A percentile compares a stretch with the other conserved stretches of the same genome.
Conservation (phyloP, 768 basidiomycete genomes). For the Tylopilus sp. region DNA sequence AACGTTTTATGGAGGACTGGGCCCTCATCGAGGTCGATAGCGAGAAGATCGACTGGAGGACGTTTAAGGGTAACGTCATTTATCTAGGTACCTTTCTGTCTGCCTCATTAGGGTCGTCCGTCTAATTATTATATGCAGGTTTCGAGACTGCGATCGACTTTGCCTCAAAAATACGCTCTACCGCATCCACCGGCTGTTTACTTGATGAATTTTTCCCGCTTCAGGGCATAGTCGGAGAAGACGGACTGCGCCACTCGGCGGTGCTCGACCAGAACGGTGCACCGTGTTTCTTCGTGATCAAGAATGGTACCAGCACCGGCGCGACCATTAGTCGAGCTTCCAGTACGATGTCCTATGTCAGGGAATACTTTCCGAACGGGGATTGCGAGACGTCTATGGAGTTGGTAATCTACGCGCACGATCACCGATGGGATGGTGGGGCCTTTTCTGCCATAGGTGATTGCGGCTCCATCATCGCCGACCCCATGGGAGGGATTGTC, state of each 20-base stretch:
- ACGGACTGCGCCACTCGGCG: not conserved
- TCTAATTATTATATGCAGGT: not conserved
- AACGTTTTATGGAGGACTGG: not conserved
- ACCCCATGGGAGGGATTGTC: not conserved
- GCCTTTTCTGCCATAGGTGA: not conserved
- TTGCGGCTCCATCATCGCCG: not conserved
- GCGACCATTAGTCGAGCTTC: not conserved
- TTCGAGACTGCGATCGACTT: not conserved
- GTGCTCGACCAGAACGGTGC: not conserved
- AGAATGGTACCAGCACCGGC: not conserved
- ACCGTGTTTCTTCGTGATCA: not conserved
- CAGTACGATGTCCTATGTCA: not conserved
- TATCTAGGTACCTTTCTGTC: not conserved
- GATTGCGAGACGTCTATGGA: not conserved
- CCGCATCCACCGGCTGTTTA: no score
- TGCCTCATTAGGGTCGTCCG: not conserved
- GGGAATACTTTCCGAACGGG: not conserved
- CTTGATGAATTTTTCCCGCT: no score
- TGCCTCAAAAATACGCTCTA: not conserved
- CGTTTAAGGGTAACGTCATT: not conserved
- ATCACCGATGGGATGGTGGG: no score
- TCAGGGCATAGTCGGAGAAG: not conserved
- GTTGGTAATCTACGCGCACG: not conserved
- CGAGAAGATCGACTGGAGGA: not conserved
- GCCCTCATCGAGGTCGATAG: not conserved